phyloP scores from a whole-genome alignment of 1,284 basidiomycete genomes.

The Fistulina hepatica region DNA sequence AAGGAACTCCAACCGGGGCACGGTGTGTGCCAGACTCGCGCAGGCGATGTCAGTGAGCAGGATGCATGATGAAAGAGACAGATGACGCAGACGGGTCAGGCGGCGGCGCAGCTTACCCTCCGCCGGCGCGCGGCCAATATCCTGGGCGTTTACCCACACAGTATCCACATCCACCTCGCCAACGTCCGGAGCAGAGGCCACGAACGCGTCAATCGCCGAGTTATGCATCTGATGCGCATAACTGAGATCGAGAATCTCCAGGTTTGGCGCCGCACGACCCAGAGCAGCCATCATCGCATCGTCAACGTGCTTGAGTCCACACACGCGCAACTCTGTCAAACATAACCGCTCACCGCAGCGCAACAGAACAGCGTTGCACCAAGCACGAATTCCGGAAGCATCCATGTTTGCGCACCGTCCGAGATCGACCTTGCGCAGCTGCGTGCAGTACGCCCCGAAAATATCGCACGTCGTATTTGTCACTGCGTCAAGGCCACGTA shows the following conservation, averaged over 20 bases:
- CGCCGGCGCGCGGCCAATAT: constrained; percentile 50
- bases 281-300: constrained; percentile 50
- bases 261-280: constrained; percentile 52
- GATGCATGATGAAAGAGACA: constrained; percentile 67
- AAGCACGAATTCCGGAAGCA: constrained; percentile 43
- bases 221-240: constrained; percentile 64
- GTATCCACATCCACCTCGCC: constrained; percentile 26
- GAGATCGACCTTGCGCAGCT: constrained; percentile 57
- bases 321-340: constrained; percentile 51
- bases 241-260: constrained; percentile 78
- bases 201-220: constrained; percentile 62
- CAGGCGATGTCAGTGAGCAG: constrained; percentile 68
- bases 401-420: constrained; percentile 64
- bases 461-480: constrained; percentile 64
- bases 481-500: constrained; percentile 61
- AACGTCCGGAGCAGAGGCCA: constrained; percentile 35
- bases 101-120: constrained; percentile 48
- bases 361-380: background rate
- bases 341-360: background rate
- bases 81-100: constrained; percentile 64
- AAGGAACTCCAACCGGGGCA: constrained; percentile 70
- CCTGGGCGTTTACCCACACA: constrained; percentile 44
- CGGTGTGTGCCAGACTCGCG: constrained; percentile 55
- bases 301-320: constrained; percentile 50
- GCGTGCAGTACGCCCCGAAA: constrained; percentile 44